Evolutionary conservation across 2,329 filamentous ascomycete genomes (phyloP).

Genomic region (Magnaporthiopsis incrustans): DNA sequence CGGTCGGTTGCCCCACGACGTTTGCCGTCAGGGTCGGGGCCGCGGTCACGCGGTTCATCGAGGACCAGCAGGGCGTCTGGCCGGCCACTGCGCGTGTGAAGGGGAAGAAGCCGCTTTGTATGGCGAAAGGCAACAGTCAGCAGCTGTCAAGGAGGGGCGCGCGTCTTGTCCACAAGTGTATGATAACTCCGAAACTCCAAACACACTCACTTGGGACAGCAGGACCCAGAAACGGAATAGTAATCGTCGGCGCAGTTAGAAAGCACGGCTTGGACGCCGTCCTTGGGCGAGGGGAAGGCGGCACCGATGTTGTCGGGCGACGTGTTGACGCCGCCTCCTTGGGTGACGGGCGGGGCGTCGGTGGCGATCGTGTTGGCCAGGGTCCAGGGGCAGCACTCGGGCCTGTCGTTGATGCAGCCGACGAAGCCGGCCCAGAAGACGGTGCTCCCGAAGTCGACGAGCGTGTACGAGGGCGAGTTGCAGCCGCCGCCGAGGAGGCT

Average conservation of each 20-base stretch:
- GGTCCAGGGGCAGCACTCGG: conserved; percentile 21
- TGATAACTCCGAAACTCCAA: too few species aligned
- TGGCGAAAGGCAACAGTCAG: conserved; percentile 1
- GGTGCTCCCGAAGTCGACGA: conserved; percentile 18
- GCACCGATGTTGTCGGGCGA: conserved; percentile 1
- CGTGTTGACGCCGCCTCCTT: background rate
- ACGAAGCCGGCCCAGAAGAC: conserved; percentile 19
- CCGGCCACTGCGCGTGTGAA: conserved; percentile 19
- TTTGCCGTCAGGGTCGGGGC: conserved; percentile 16
- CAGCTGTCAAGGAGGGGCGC: background rate
- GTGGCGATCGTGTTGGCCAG: conserved; percentile 11
- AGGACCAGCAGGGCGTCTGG: conserved; percentile 21
- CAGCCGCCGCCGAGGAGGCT: conserved; percentile 17
- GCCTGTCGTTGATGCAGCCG: conserved; percentile 19
- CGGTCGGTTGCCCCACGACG: conserved; percentile 12
- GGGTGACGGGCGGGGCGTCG: background rate
- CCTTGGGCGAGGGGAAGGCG: conserved; percentile 15
- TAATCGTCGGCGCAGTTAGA: conserved; percentile 18
- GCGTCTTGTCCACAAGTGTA: too few species aligned
- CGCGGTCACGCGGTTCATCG: conserved; percentile 10
- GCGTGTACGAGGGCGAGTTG: conserved; percentile 17
- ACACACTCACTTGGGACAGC: conserved; percentile 17
- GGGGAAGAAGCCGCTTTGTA: conserved; percentile 17
- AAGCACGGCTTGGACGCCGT: conserved; percentile 10
- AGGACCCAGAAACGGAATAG: conserved; percentile 18